phyloP scores from a whole-genome alignment of 2,329 filamentous ascomycete species.

The Claviceps africana region DNA sequence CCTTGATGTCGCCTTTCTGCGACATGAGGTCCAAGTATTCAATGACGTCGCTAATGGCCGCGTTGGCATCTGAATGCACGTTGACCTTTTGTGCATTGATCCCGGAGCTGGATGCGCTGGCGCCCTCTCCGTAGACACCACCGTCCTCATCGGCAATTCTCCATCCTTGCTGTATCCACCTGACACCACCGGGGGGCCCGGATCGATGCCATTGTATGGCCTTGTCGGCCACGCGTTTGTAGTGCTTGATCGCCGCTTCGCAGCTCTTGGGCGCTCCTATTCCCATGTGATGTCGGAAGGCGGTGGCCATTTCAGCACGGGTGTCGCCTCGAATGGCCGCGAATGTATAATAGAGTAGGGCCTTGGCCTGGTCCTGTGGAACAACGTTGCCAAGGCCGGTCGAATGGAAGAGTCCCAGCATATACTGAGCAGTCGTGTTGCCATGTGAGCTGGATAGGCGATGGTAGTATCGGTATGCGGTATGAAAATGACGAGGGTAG shows the following conservation, averaged over 20 bases:
- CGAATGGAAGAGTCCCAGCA: constrained; percentile 91
- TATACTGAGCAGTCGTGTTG: constrained; percentile 86
- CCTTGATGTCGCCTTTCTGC: constrained; percentile 76
- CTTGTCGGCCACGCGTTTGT: constrained; percentile 88
- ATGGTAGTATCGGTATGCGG: constrained; percentile 70
- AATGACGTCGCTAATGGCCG: constrained; percentile 81
- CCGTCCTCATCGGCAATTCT: constrained; percentile 81
- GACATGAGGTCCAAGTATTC: constrained; percentile 88
- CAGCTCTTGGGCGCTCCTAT: constrained; percentile 79
- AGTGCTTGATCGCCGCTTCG: constrained; percentile 72
- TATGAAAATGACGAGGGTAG: constrained; percentile 65
- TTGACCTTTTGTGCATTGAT: constrained; percentile 62
- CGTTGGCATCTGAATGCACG: constrained; percentile 65
- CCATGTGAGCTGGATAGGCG: constrained; percentile 62
- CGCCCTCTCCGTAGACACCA: constrained; percentile 89
- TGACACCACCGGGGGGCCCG: constrained; percentile 77
- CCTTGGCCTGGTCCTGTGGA: constrained; percentile 75
- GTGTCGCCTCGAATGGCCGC: constrained; percentile 74
- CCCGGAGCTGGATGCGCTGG: constrained; percentile 78
- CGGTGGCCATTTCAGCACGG: constrained; percentile 85
- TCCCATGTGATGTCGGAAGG: constrained; percentile 70
- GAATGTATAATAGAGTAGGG: constrained; percentile 87
- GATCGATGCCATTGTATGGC: constrained; percentile 77
- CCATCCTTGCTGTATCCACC: constrained; percentile 64
- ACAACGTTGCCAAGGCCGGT: constrained; percentile 78